phyloP scores from a whole-genome alignment of 768 basidiomycete species.

The Xerocomus potaroensis region DNA sequence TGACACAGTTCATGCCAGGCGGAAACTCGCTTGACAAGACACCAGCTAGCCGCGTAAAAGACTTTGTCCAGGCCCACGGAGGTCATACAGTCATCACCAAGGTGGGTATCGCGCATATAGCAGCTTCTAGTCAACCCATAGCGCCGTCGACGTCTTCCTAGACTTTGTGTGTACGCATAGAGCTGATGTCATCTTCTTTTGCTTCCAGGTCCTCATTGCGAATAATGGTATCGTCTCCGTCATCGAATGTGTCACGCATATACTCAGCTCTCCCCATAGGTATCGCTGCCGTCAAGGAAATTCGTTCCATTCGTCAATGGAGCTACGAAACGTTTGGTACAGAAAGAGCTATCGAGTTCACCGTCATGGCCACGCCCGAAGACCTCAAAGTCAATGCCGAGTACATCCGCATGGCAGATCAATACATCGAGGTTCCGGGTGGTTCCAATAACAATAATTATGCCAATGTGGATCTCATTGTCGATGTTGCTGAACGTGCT shows the following conservation, averaged over 20 bases:
- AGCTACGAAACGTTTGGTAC: slow-evolving; percentile 98
- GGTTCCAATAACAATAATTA: slow-evolving; percentile 99
- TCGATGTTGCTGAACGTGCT: slow-evolving; percentile 94
- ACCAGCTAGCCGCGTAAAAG: slow-evolving; percentile 69
- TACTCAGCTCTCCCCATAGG: slow-evolving; percentile 44
- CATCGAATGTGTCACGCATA: slow-evolving; percentile 8
- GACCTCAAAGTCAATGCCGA: slow-evolving; percentile 98
- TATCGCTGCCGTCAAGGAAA: slow-evolving; percentile 99
- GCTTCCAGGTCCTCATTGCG: slow-evolving; percentile 84
- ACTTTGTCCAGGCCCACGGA: slow-evolving; percentile 87
- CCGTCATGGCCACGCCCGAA: slow-evolving; percentile 99
- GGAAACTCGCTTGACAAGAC: slow-evolving; percentile 90
- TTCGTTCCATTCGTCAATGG: slow-evolving; percentile 98
- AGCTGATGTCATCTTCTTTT: slow-evolving; percentile 6
- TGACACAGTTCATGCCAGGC: slow-evolving; percentile 46
- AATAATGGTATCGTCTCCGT: slow-evolving; percentile 72
- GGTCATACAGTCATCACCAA: slow-evolving; percentile 99
- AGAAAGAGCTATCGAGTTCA: slow-evolving; percentile 96
- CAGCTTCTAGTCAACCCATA: slow-evolving; percentile 6
- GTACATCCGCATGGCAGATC: slow-evolving; percentile 99
- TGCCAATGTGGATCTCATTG: slow-evolving; percentile 98
- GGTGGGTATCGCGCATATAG: slow-evolving; percentile 43
- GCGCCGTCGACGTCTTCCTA: background rate
- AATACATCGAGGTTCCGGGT: slow-evolving; percentile 97
- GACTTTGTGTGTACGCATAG: background rate